Conservation (phyloP, 2,329 filamentous ascomycete species). For the Fusarium sororula region DNA sequence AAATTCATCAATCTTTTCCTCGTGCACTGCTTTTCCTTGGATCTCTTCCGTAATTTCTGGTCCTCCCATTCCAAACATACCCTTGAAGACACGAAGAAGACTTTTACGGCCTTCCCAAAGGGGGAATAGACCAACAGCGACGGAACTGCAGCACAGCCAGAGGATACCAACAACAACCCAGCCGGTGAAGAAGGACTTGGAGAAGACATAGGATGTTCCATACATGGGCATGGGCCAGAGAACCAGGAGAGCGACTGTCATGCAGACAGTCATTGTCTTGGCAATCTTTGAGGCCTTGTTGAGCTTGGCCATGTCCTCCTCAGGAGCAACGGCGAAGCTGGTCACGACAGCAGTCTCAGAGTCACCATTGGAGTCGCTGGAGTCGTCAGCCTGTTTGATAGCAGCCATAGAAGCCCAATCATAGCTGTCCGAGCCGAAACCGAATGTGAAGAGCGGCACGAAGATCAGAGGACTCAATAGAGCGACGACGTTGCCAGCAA, state of each 20-base stretch:
- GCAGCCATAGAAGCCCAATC: slow-evolving; percentile 85
- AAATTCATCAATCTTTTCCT: slow-evolving; percentile 23
- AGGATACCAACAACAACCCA: slow-evolving; percentile 77
- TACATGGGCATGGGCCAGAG: slow-evolving; percentile 96
- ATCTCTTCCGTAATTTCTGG: neutral
- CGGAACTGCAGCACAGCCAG: slow-evolving; percentile 76
- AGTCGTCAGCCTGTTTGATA: slow-evolving; percentile 82
- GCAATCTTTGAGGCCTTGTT: slow-evolving; percentile 62
- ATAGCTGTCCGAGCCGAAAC: slow-evolving; percentile 72
- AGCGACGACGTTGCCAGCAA: slow-evolving; percentile 85
- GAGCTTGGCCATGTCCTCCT: slow-evolving; percentile 59
- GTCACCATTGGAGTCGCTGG: slow-evolving; percentile 67
- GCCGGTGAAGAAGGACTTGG: slow-evolving; percentile 72
- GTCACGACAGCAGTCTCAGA: slow-evolving; percentile 16
- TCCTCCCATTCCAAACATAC: slow-evolving; percentile 30
- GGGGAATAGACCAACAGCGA: slow-evolving; percentile 83
- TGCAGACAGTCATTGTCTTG: slow-evolving; percentile 44
- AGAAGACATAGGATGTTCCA: slow-evolving; percentile 75
- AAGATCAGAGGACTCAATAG: slow-evolving; percentile 80
- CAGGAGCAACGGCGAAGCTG: slow-evolving; percentile 27
- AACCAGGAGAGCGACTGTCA: slow-evolving; percentile 75
- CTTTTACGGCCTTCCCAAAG: slow-evolving; percentile 75
- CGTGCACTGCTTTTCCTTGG: neutral
- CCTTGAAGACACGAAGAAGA: slow-evolving; percentile 24
- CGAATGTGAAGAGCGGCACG: slow-evolving; percentile 77